Percentiles rank a stretch among this genome's conserved stretches.
These are phyloP conservation scores for Diaporthe amygdali DNA, from an alignment of 2,329 filamentous ascomycete species.

Conservation along the genomic window DNA sequence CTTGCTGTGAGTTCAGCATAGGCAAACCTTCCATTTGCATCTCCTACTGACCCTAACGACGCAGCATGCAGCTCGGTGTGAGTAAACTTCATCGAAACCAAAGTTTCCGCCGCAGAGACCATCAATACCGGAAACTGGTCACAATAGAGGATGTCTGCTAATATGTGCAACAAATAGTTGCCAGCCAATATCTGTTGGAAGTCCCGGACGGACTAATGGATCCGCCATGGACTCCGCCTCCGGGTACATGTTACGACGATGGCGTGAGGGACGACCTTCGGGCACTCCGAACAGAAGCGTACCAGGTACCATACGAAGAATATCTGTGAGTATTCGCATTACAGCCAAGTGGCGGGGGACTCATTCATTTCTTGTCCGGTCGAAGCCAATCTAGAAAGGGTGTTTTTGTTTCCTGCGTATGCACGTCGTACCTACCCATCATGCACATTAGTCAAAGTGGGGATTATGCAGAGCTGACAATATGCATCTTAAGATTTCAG, in stretches of 20 bases:
- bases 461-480: not conserved
- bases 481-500: not conserved
- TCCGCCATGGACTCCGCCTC: not conserved
- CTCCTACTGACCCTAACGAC: not conserved
- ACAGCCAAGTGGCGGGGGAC: not conserved
- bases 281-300: not conserved
- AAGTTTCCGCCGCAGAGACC: too few relatives aligned
- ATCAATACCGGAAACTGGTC: too few relatives aligned
- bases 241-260: not conserved
- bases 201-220: not conserved
- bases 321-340: not conserved
- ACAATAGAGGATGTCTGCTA: too few relatives aligned
- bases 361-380: too few relatives aligned
- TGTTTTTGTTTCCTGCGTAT: not conserved
- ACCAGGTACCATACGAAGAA: not conserved
- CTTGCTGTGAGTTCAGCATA: not conserved
- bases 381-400: too few relatives aligned
- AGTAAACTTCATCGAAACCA: too few relatives aligned
- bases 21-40: not conserved
- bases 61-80: not conserved
- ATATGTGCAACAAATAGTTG: too few relatives aligned
- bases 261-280: not conserved
- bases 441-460: too few relatives aligned
- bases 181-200: too few relatives aligned
- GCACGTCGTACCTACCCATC: not conserved